A percentile compares a stretch with the other conserved stretches of the same genome.
phyloP scores from a whole-genome alignment of 1,284 basidiomycete species.

The Irpex lacteus region DNA sequence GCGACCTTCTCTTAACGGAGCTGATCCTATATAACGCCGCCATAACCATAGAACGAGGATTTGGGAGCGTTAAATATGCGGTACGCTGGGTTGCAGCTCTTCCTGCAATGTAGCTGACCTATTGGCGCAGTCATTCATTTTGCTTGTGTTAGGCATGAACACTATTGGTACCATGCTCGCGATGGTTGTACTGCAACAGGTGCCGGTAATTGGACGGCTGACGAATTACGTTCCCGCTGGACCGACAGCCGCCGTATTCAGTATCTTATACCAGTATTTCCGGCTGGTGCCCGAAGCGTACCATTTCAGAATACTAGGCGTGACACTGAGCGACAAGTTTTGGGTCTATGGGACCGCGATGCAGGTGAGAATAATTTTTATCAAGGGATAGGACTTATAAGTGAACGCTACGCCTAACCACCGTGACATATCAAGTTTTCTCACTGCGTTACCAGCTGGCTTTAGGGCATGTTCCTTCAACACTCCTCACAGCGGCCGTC shows the following conservation, averaged over 20 bases:
- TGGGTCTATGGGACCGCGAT: constrained; percentile 60
- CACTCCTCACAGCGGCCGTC: constrained; percentile 54
- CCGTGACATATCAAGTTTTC: not conserved
- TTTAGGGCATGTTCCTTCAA: constrained; percentile 64
- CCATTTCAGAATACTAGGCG: constrained; percentile 70
- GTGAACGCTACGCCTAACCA: not conserved
- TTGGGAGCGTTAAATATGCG: constrained; percentile 87
- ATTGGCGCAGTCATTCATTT: constrained; percentile 63
- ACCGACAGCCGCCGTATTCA: constrained; percentile 69
- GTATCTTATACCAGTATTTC: constrained; percentile 78
- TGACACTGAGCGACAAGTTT: constrained; percentile 75
- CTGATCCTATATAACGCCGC: constrained; percentile 74
- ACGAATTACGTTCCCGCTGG: constrained; percentile 77
- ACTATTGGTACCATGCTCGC: constrained; percentile 65
- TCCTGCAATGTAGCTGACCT: constrained; percentile 3
- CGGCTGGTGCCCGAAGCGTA: constrained; percentile 77
- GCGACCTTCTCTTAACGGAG: constrained; percentile 79
- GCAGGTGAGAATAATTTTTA: too few species aligned
- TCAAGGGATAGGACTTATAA: too few species aligned
- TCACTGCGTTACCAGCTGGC: constrained; percentile 48
- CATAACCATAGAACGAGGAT: constrained; percentile 78
- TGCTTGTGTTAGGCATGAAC: constrained; percentile 62
- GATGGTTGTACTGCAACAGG: constrained; percentile 58
- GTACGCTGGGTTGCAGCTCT: constrained; percentile 43
- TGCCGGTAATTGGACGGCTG: constrained; percentile 36